Percentiles rank a stretch among this genome's conserved stretches.
Conservation (phyloP, 1,139 yeast species). For the Blastobotrys capitulatus region DNA sequence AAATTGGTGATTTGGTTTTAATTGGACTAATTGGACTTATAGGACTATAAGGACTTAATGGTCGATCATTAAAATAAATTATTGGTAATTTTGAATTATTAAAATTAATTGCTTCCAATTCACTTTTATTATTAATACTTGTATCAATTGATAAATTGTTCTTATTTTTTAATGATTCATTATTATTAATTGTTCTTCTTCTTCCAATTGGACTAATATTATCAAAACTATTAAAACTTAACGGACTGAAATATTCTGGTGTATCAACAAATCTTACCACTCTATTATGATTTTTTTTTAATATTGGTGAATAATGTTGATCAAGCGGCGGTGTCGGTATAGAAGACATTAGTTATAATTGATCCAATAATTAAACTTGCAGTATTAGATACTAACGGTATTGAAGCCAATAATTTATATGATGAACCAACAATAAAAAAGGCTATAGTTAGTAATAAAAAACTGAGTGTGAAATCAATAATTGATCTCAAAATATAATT, state of each 20-base stretch:
- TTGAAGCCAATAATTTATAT: neutral
- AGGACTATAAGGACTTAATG: neutral
- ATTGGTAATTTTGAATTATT: no score
- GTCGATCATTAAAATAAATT: no score
- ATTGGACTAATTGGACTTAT: neutral
- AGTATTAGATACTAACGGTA: neutral
- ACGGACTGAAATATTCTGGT: neutral
- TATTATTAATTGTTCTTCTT: no score
- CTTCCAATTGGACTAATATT: no score
- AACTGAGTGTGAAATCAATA: neutral
- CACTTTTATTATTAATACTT: no score
- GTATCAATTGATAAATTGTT: no score
- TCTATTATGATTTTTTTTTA: neutral
- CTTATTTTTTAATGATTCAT: no score
- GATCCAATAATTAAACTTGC: neutral
- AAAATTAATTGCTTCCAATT: no score
- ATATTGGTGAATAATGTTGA: neutral
- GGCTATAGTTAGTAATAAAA: neutral
- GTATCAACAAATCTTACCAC: neutral
- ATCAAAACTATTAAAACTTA: neutral
- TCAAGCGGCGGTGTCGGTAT: conserved; percentile 1
- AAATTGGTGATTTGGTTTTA: neutral
- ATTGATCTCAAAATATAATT: neutral
- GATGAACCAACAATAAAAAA: neutral
- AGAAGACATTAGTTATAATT: neutral